Evolutionary conservation across 352 stramenopile genomes (phyloP).

Genomic region (Globisporangium rhizosaccharum): DNA sequence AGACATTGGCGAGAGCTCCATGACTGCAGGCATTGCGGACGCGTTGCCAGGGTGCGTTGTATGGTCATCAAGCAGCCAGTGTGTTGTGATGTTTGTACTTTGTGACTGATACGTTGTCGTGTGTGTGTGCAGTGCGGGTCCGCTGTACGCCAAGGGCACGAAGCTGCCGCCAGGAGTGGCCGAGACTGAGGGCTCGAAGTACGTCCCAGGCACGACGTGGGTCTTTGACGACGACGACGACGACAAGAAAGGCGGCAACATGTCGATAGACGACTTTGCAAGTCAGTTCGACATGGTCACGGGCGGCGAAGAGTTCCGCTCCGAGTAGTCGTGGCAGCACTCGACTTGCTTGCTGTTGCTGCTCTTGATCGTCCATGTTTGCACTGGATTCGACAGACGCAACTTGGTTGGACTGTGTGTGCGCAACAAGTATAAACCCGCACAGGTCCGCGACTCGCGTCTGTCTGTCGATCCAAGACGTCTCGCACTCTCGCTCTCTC

Average conservation of each 20-base stretch:
- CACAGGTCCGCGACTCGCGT: neutral
- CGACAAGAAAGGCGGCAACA: slow-evolving; percentile 34
- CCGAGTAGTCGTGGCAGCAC: slow-evolving; percentile 37
- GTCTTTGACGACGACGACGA: slow-evolving; percentile 86
- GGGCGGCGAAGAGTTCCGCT: slow-evolving; percentile 81
- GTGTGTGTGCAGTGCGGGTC: slow-evolving; percentile 44
- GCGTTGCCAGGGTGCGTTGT: slow-evolving; percentile 63
- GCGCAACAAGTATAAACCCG: neutral
- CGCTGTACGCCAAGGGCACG: slow-evolving; percentile 76
- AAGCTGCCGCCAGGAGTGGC: slow-evolving; percentile 57
- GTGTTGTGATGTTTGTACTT: neutral
- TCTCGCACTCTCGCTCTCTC: no score
- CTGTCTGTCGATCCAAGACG: no score
- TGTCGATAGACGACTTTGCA: slow-evolving; percentile 86
- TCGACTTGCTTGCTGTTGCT: neutral
- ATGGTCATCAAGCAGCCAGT: neutral
- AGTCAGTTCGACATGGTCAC: slow-evolving; percentile 86
- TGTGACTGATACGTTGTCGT: neutral
- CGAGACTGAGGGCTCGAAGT: slow-evolving; percentile 66
- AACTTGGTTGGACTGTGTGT: no score
- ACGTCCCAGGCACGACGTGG: slow-evolving; percentile 86
- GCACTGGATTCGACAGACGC: no score
- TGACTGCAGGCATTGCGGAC: slow-evolving; percentile 79
- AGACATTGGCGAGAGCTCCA: slow-evolving; percentile 86
- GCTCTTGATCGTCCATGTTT: neutral